Base-by-base conservation (phyloP, 208 protist species). In the Zelonia costaricensis region DNA sequence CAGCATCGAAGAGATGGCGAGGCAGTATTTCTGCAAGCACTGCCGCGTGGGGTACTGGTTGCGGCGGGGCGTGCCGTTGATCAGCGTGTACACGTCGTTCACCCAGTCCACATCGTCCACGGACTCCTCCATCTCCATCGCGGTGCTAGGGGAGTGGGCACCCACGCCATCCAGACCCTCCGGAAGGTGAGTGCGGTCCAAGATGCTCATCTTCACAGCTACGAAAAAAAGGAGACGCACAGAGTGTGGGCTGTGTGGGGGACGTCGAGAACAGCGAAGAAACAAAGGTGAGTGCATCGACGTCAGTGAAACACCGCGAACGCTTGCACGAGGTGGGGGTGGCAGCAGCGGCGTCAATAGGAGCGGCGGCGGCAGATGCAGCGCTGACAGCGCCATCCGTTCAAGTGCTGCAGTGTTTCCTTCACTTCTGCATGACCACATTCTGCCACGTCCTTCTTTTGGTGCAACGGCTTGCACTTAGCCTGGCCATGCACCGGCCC, bases 101-200 rank as follows among this genome's bases (percentile, higher is more conserved):
- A 78, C 78, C 78, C 78, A 85, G 54, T 81, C 66, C 27, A 64
- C 62, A 33, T 78, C 51, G 18, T 65, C 51, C 42, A 70, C 7
- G 18, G 20, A 20, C 51, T 74, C 65, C 35, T 72, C 65, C 23
- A 72, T 10, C 31, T 40, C 36, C 54, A 55, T 62, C 42, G 27
- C 69, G 25, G 9, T 54, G 18, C 45, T 51, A 15, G 46, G 2
- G 4, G 25, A 15, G 13, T 10, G 49, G 28, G 58, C 39, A 55
- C 30, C 18, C 31, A 43, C 45, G 4, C 38, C 31, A 2, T 23
- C 22, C 55, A 58, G 46, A 45, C 62, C 55, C 30, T 53, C 30
- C 23, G 76, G 48, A 31, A 65, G 51, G 7, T 51, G 67, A 25
- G 36, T 36, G 3, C 49, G 48, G 25, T 44, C 57, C 7, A 64